Conservation (phyloP, 2,329 filamentous ascomycete genomes). For the Thelonectria blattea region DNA sequence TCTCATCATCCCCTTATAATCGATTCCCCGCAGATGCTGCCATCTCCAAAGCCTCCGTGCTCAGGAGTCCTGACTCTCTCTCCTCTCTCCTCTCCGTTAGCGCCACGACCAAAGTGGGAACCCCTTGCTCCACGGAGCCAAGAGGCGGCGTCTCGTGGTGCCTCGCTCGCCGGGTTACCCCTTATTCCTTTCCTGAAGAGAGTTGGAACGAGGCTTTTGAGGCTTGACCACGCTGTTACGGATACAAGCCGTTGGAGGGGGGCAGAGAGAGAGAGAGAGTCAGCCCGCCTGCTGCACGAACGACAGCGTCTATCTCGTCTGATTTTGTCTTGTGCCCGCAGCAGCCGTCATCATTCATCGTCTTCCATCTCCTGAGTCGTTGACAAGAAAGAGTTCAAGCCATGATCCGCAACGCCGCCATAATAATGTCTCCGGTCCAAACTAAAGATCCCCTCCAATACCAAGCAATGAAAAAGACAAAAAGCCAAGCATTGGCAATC, state of each 20-base stretch:
- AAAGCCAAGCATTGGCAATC: neutral
- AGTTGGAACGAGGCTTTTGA: neutral
- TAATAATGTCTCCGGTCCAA: neutral
- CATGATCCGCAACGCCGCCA: neutral
- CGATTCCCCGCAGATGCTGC: constrained; percentile 19
- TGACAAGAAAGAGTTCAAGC: neutral
- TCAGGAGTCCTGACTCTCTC: neutral
- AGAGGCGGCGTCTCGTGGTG: constrained; percentile 13
- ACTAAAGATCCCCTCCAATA: neutral
- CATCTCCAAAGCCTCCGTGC: neutral
- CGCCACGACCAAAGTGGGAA: constrained; percentile 2
- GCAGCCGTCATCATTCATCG: no score
- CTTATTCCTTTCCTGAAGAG: constrained; percentile 13
- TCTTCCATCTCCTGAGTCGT: neutral
- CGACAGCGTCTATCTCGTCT: constrained; percentile 16
- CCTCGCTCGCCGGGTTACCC: constrained; percentile 11
- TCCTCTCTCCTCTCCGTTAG: constrained; percentile 1
- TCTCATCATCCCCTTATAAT: neutral
- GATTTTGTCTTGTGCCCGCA: neutral
- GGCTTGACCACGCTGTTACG: neutral
- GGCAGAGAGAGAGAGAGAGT: no score
- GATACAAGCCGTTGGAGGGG: neutral
- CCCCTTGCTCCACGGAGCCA: constrained; percentile 3
- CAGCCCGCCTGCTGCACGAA: constrained; percentile 11
- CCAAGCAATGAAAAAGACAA: neutral